Conservation (phyloP, 345 rosid species). For the Hevea brasiliensis region DNA sequence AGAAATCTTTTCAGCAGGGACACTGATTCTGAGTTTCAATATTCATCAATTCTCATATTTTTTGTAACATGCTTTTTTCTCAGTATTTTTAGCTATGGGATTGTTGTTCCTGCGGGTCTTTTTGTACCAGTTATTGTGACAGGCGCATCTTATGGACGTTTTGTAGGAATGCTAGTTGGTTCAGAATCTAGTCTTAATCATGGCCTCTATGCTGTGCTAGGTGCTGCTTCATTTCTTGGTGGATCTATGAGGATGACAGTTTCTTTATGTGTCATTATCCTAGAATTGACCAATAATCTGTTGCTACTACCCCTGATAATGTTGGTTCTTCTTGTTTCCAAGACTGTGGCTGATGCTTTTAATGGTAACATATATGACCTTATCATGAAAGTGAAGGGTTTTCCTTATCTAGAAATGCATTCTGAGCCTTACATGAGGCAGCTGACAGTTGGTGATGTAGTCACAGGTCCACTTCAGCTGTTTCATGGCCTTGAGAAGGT, state of each 20-base stretch:
- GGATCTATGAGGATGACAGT: constrained; percentile 98
- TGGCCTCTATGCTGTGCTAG: constrained; percentile 79
- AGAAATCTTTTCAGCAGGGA: constrained; percentile 62
- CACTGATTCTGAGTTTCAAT: constrained; percentile 54
- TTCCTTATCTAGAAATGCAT: constrained; percentile 82
- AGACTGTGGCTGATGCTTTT: constrained; percentile 81
- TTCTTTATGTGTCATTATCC: constrained; percentile 78
- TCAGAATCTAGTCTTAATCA: constrained; percentile 56
- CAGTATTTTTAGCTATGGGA: constrained; percentile 82
- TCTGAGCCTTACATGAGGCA: constrained; percentile 90
- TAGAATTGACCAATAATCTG: constrained; percentile 75
- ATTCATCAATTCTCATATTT: constrained; percentile 61
- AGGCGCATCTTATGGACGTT: constrained; percentile 85
- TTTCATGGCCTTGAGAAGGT: constrained; percentile 73
- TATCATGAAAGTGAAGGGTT: constrained; percentile 72
- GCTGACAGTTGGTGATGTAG: constrained; percentile 63
- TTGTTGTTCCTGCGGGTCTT: constrained; percentile 85
- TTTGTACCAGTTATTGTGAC: constrained; percentile 92
- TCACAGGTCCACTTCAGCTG: constrained; percentile 56
- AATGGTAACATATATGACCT: constrained; percentile 83
- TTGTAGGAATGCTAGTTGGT: constrained; percentile 59
- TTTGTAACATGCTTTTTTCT: constrained; percentile 61
- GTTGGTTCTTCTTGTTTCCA: constrained; percentile 81
- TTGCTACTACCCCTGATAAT: constrained; percentile 79
- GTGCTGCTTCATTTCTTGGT: constrained; percentile 92